Base-by-base conservation (phyloP, 1,284 basidiomycete species). In the Agroathelia rolfsii region DNA sequence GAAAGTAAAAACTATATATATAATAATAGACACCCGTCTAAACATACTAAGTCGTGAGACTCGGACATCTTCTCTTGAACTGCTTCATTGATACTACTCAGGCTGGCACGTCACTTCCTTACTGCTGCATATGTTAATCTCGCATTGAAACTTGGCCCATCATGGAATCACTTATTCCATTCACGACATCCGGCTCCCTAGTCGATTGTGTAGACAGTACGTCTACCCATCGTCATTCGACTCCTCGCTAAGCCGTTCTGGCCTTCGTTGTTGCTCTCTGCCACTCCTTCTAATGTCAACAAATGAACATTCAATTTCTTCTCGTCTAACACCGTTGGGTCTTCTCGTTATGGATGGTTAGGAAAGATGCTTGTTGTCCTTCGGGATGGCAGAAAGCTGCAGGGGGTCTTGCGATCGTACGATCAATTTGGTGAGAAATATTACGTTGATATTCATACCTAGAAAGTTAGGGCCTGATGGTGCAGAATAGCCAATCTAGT, bases 121-220 rank as follows among this genome's bases (percentile, higher is more conserved):
- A n/a, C n/a, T n/a, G n/a, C n/a, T n/a, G n/a, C n/a, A n/a, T n/a
- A n/a, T n/a, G n/a, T n/a, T n/a, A 36, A 38, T 32, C 32, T 29
- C 15, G 18, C 34, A 32, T 17, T 13, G 11, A 25, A 30, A 35
- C 17, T 17, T 24, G 13, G n/a, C 11, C 18, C 20, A 24, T 37
- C 39, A 93, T 94, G 88, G 89, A 94, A 64, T 89, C 88, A 36
- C 64, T 94, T 47, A 93, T 94, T 50, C 89, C 90, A 32, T 96
- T 95, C 62, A 96, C 92, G 42, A 96, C 92, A 13, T 94, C 90
- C 31, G 92, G 92, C 48, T 89, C 90, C 44, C 75, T 96, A 42
- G 85, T 95, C 58, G 92, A 95, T 71, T 89, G 88, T 59, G 93
- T 96, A 64, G 92, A 96, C 77, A 94, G 92, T 96, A 78, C 78